These are phyloP conservation scores for Claviceps monticola DNA, from an alignment of 2,329 filamentous ascomycete genomes.

Conservation along the genomic window DNA sequence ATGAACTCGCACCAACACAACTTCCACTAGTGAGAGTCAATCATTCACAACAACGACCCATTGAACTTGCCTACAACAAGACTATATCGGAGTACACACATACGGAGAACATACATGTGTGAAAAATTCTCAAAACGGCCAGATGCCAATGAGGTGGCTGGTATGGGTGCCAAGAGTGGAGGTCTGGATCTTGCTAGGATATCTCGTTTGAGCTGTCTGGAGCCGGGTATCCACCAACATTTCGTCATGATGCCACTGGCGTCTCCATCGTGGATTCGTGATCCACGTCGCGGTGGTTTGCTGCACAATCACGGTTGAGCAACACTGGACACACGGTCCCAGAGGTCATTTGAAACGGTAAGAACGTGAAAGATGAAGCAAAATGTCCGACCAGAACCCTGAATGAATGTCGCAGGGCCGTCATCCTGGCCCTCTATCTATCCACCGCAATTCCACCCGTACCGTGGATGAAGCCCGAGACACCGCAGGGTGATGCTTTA, in stretches of 20 bases:
- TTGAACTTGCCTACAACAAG: neutral
- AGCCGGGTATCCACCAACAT: slow-evolving; percentile 5
- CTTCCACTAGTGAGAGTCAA: neutral
- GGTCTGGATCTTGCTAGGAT: slow-evolving; percentile 6
- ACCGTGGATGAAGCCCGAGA: slow-evolving; percentile 5
- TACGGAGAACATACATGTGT: neutral
- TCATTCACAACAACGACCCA: no score
- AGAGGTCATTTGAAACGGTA: slow-evolving; percentile 7
- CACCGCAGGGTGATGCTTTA: slow-evolving; percentile 3
- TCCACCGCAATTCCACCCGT: slow-evolving; percentile 12
- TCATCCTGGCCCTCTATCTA: slow-evolving; percentile 12
- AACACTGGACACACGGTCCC: slow-evolving; percentile 14
- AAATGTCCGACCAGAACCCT: slow-evolving; percentile 8
- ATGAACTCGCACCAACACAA: neutral
- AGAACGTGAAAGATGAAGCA: neutral
- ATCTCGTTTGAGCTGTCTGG: slow-evolving; percentile 1
- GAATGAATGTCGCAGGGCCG: slow-evolving; percentile 18
- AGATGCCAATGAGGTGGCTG: neutral
- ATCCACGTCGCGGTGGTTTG: slow-evolving; percentile 3
- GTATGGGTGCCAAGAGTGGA: slow-evolving; percentile 5
- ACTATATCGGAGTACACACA: neutral
- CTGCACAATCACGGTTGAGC: neutral
- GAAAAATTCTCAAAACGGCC: neutral
- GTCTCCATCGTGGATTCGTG: slow-evolving; percentile 1
- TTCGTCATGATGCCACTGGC: slow-evolving; percentile 5